phyloP scores from a whole-genome alignment of 495 filamentous ascomycete species.

The Podospora pseudoanserina region DNA sequence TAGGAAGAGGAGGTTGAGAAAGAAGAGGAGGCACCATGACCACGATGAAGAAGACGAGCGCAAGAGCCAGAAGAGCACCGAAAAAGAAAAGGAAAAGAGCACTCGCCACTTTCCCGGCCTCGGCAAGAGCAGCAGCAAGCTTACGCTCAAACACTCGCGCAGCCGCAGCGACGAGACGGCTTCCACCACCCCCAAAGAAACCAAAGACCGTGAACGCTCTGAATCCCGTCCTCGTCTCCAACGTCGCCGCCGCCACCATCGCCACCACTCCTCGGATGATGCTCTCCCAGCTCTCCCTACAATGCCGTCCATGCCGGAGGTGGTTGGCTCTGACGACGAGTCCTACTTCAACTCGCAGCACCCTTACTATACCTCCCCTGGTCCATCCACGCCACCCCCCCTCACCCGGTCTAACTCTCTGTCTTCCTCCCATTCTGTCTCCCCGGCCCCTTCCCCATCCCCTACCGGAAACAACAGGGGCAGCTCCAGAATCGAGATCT shows the following conservation, averaged over 20 bases:
- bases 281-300: constrained; percentile 13
- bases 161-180: constrained; percentile 22
- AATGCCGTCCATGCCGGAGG: constrained; percentile 32
- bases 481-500: constrained; percentile 33
- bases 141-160: constrained; percentile 31
- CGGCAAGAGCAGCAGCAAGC: constrained; percentile 29
- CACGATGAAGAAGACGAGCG: constrained; percentile 10
- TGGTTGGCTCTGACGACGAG: constrained; percentile 41
- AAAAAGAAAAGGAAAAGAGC: constrained; percentile 20
- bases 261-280: constrained; percentile 32
- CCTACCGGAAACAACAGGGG: constrained; percentile 9
- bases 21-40: constrained; percentile 36
- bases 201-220: constrained; percentile 16
- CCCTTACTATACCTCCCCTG: not conserved
- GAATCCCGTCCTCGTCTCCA: constrained; percentile 20
- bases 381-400: constrained; percentile 7
- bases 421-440: constrained; percentile 10
- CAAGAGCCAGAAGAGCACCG: constrained; percentile 13
- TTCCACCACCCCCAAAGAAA: constrained; percentile 15
- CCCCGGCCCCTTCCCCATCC: not conserved
- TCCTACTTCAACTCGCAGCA: constrained; percentile 22
- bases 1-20: constrained; percentile 46
- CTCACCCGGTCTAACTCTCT: constrained; percentile 8
- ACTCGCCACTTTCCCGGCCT: constrained; percentile 22
- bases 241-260: constrained; percentile 30